Base-by-base conservation (phyloP, 2,329 filamentous ascomycete species). In the Colletotrichum cereale region DNA sequence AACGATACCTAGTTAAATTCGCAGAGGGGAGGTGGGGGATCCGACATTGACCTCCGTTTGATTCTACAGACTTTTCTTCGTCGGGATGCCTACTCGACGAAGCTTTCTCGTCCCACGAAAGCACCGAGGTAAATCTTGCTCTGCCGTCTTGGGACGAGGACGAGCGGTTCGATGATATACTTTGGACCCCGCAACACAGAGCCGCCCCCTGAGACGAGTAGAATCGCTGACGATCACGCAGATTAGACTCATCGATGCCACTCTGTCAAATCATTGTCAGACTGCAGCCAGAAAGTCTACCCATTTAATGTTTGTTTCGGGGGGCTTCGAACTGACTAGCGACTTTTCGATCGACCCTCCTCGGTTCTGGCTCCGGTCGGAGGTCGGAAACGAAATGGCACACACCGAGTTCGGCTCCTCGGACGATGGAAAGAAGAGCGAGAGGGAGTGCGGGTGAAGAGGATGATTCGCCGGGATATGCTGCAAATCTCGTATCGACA, bases 261-360 rank as follows among this genome's bases (percentile, higher is more conserved):
- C n/a, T 66, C 44, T 66, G 67, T 66, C 29, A 70, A 38, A 29
- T 48, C n/a, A 12, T 57, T 62, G 57, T 62, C 63, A 62, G 48
- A 12, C 48, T 71, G 67, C 64, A 21, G 7, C 8, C 26, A 2
- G 18, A 66, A 67, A 67, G 14, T 16, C 53, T 56, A 56, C 36
- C 29, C 10, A 14, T 14, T 38, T 16, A 5, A 14, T 48, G 61
- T 38, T 40, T 16, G 55, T 70, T 70, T 67, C 55, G 58, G 31
- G 38, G 18, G 40, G 12, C 18, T 34, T 34, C 8, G 4, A 34
- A 11, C 18, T n/a, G 31, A 21, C 18, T n/a, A 34, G 24, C 10
- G 10, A 12, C 10, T 12, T 6, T n/a, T 56, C n/a, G 53, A 38
- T 56, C n/a, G n/a, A n/a, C 21, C 4, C 40, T 2, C 3, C 21